phyloP scores from a whole-genome alignment of 2,329 filamentous ascomycete genomes.

The Cordyceps cicadae region DNA sequence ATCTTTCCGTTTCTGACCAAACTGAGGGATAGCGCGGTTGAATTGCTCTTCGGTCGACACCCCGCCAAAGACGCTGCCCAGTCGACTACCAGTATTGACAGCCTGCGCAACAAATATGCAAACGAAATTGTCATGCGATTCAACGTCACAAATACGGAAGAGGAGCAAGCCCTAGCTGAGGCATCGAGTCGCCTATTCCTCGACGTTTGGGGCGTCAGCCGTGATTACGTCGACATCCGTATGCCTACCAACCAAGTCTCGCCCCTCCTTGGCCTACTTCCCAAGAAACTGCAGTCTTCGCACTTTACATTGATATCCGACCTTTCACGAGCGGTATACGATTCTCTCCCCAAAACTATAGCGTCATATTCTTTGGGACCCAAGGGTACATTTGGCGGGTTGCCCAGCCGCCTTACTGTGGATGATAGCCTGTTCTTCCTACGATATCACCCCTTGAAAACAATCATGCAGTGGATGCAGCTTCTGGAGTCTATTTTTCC shows the following conservation, averaged over 20 bases:
- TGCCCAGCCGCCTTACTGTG: conserved; percentile 24
- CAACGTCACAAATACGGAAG: conserved; percentile 60
- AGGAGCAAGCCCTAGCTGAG: conserved; percentile 63
- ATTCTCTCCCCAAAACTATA: conserved; percentile 29
- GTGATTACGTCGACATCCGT: conserved; percentile 76
- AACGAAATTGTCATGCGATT: conserved; percentile 86
- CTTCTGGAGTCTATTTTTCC: conserved; percentile 86
- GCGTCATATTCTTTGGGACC: conserved; percentile 14
- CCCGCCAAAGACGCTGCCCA: conserved; percentile 22
- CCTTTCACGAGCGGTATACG: conserved; percentile 66
- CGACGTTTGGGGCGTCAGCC: conserved; percentile 82
- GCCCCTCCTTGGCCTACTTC: conserved; percentile 71
- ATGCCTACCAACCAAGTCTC: conserved; percentile 67
- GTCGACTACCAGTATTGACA: conserved; percentile 20
- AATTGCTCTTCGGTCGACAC: conserved; percentile 41
- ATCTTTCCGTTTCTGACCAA: conserved; percentile 42
- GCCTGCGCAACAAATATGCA: conserved; percentile 49
- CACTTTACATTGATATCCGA: conserved; percentile 74
- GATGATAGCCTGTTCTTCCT: conserved; percentile 78
- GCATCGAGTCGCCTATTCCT: conserved; percentile 69
- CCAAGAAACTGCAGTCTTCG: conserved; percentile 60
- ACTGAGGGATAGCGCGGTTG: conserved; percentile 41
- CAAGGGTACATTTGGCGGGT: conserved; percentile 23
- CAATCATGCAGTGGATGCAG: conserved; percentile 82
- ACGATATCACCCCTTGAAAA: conserved; percentile 82